These are phyloP conservation scores for Aspergillus persii DNA, from an alignment of 2,329 filamentous ascomycete species.

Conservation along the genomic window DNA sequence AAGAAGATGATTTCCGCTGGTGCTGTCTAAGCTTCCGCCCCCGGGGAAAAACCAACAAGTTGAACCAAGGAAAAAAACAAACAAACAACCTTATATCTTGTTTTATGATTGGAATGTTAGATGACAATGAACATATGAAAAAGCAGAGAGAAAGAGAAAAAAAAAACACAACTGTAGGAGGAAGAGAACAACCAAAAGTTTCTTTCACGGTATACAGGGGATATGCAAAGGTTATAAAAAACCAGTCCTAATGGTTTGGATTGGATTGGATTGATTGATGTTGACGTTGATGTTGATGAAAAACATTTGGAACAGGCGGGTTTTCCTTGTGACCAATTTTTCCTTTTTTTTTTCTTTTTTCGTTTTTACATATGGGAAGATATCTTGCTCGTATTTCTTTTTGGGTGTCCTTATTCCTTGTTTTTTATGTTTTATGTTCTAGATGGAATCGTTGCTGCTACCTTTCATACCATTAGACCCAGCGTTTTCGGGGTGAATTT, in stretches of 20 bases:
- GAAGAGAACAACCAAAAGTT: slow-evolving; percentile 15
- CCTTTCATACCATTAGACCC: slow-evolving; percentile 21
- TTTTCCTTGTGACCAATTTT: slow-evolving; percentile 6
- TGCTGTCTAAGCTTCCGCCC: slow-evolving; percentile 64
- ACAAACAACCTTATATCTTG: slow-evolving; percentile 7
- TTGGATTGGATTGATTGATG: not conserved
- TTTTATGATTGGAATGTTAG: slow-evolving; percentile 36
- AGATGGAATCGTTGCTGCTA: slow-evolving; percentile 25
- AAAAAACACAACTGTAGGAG: slow-evolving; percentile 10
- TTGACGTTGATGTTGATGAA: not conserved
- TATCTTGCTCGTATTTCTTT: slow-evolving; percentile 20
- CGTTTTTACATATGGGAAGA: slow-evolving; percentile 16
- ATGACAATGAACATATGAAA: slow-evolving; percentile 17
- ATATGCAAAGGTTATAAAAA: not conserved
- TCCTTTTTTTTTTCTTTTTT: slow-evolving; percentile 10
- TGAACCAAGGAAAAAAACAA: not conserved
- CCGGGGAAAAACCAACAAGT: not conserved
- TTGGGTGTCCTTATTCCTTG: slow-evolving; percentile 13
- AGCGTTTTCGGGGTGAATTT: slow-evolving; percentile 21
- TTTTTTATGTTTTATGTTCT: slow-evolving; percentile 6
- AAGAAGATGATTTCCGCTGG: slow-evolving; percentile 97
- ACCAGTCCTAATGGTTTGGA: no score
- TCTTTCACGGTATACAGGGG: slow-evolving; percentile 21
- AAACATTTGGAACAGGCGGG: slow-evolving; percentile 1
- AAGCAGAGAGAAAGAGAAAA: not conserved